These are phyloP conservation scores for Blastomyces silverae DNA, from an alignment of 2,329 filamentous ascomycete genomes.

Conservation along the genomic window DNA sequence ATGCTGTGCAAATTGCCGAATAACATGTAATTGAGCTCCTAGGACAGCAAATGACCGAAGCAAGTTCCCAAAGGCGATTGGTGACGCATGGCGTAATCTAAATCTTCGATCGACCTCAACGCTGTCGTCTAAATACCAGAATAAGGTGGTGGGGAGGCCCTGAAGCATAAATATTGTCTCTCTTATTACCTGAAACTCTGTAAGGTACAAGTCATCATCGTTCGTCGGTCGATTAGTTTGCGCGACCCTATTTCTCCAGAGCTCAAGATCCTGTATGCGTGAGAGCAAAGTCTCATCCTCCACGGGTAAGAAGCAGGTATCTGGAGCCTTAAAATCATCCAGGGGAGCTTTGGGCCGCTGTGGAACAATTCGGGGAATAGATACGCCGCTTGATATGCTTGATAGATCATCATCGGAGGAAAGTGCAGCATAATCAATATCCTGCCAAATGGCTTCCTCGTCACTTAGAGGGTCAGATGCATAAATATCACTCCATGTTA, in stretches of 20 bases:
- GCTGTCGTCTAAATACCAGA: conserved; percentile 39
- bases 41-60: conserved; percentile 42
- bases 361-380: conserved; percentile 27
- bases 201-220: conserved; percentile 40
- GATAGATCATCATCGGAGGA: conserved; percentile 38
- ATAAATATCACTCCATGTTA: conserved; percentile 76
- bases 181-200: conserved; percentile 66
- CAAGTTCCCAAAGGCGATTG: conserved; percentile 28
- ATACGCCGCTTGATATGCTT: conserved; percentile 30
- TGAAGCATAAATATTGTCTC: conserved; percentile 81
- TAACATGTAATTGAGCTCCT: conserved; percentile 42
- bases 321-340: conserved; percentile 33
- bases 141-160: conserved; percentile 69
- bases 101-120: conserved; percentile 38
- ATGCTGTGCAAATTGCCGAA: conserved; percentile 46
- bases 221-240: conserved; percentile 25
- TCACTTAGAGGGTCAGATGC: conserved; percentile 64
- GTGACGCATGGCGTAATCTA: conserved; percentile 32
- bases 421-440: conserved; percentile 35
- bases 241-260: conserved; percentile 37
- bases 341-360: conserved; percentile 26
- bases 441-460: conserved; percentile 39
- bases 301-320: conserved; percentile 29
- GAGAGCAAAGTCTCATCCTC: conserved; percentile 34
- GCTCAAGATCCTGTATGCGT: conserved; percentile 42